Percentiles rank a stretch among this genome's conserved stretches.
Evolutionary conservation across 1,139 yeast genomes (phyloP).

Genomic region (Geotrichum bryndzae): DNA sequence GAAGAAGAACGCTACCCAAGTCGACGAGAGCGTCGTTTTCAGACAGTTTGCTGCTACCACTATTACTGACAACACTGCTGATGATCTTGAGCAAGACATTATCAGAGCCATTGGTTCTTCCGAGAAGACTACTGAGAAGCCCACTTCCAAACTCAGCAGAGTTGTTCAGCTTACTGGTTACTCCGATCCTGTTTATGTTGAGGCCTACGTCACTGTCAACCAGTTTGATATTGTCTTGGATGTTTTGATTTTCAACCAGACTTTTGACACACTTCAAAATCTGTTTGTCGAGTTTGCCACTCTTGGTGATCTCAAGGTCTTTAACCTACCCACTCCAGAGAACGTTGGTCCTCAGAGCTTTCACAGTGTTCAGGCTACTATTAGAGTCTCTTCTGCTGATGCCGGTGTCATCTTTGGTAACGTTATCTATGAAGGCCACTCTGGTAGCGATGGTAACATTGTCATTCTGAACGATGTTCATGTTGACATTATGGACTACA

Average conservation of each 20-base stretch:
- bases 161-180: constrained; percentile 94
- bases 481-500: constrained; percentile 95
- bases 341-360: constrained; percentile 96
- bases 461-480: constrained; percentile 93
- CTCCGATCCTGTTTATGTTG: constrained; percentile 96
- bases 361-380: constrained; percentile 79
- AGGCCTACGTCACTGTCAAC: constrained; percentile 89
- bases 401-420: constrained; percentile 97
- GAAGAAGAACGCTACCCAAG: constrained; percentile 67
- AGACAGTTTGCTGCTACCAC: constrained; percentile 62
- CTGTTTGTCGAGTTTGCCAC: constrained; percentile 94
- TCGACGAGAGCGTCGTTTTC: constrained; percentile 76
- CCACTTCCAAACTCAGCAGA: constrained; percentile 73
- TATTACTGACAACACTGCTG: constrained; percentile 34
- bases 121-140: constrained; percentile 45
- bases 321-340: constrained; percentile 87
- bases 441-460: constrained; percentile 82
- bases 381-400: constrained; percentile 94
- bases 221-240: constrained; percentile 95
- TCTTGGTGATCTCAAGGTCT: constrained; percentile 89
- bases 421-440: constrained; percentile 93
- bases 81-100: constrained; percentile 31
- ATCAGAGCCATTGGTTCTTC: constrained; percentile 44
- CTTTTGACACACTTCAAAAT: constrained; percentile 83
- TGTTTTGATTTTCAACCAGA: constrained; percentile 90